Evolutionary conservation across 2,329 filamentous ascomycete species (phyloP), one percentile per base, ranked within the genome.

Genomic region (Tolypocladium tundrense): DNA sequence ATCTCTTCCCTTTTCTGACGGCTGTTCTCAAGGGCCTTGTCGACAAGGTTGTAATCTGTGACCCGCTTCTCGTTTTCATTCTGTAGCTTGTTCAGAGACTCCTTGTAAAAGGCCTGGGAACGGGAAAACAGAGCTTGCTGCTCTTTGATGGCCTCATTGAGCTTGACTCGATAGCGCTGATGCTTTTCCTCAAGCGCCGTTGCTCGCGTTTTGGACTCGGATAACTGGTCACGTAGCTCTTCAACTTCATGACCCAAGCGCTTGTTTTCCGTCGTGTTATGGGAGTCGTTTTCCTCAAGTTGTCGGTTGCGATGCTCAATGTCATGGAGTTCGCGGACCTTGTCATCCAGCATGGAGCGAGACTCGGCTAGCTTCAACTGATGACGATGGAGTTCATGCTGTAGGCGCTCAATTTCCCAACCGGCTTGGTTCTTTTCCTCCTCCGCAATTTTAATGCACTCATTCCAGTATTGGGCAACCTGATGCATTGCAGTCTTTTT

Each of bases 111-210:
- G 2, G 67, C 56, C 48, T 67, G 70, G 10, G 70, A 68, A 43
- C 68, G 66, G 4, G 60, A 64, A 61, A 71, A 79, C 1, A 81
- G 67, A 6, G 64, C 64, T 58, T 80, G 76, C 35, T 82, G 79
- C 58, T 82, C 78, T 2, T 63, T 60, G 10, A 77, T 74, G 1
- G 75, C 74, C 53, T 75, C 68, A 57, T 80, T 78, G n/a, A 82
- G 64, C 19, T 73, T 73, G 3, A 64, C 61, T 56, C 67, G 73
- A 59, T 70, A 74, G 1, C 62, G 62, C 7, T 65, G 66, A 50
- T 71, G 64, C 57, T 71, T 79, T 11, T 72, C 70, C 53, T 73
- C 59, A 11, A 70, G 43, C 6, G 52, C 54, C 16, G 55, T 54
- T 1, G 57, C 58, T 53, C 61, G 60, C 21, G 64, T 55, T n/a